Evolutionary conservation across 2,329 filamentous ascomycete genomes (phyloP), one percentile per base, ranked within the genome.

Genomic region (Aspergillus pseudotamarii): DNA sequence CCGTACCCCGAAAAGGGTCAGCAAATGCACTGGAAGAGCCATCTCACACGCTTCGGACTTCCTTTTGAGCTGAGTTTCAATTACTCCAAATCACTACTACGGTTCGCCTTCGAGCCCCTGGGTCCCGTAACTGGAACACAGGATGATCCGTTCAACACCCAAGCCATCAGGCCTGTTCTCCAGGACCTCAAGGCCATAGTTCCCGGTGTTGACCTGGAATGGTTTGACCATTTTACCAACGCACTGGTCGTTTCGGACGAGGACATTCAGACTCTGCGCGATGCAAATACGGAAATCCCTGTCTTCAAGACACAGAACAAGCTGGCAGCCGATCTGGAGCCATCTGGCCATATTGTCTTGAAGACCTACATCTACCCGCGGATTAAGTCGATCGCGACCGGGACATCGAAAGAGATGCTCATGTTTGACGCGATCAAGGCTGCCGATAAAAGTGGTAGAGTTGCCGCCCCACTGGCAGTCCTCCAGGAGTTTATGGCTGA

Each of bases 11-110:
- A 45, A 23, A 48, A 34, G 6, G 51, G 30, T 19, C 53, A 48
- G 19, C 32, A 41, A 21, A 43, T 61, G 55, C 64, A 46, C 46
- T 68, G 66, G 64, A 48, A 62, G 50, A 64, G 64, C 28, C 46
- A 57, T 38, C 34, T 67, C 2, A 67, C 63, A 0, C 65, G 63
- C 28, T 67, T 62, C 23, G 66, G 66, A 26, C 57, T 58, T 11
- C 63, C 66, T 1, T 64, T 67, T 48, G 66, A 68, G 34, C 41
- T 66, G 51, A 67, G 64, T 32, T 55, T 67, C 23, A 68, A 68
- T 34, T 67, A 59, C 41, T 59, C 64, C 6, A 48, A 67, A 16
- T 61, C 58, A 8, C 21, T 60, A 12, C 41, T 68, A 1, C 60
- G 66, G 26, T 67, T 62, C 11, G 57, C 65, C 41, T 65, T 59